Conservation (phyloP, 1,284 basidiomycete genomes). For the Puccinia hordei region DNA sequence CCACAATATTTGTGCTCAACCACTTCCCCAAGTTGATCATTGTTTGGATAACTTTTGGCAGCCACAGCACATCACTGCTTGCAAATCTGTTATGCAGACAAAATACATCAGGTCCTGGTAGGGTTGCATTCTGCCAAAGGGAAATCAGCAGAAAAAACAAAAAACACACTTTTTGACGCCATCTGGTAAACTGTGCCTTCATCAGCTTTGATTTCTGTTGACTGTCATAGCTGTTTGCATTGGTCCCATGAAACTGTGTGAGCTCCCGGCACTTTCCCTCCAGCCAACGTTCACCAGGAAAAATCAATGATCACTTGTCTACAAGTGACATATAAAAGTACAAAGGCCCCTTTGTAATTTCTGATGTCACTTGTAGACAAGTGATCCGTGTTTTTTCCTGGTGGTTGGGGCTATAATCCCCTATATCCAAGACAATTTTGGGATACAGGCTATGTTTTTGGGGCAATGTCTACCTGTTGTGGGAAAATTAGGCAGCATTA, state of each 20-base stretch:
- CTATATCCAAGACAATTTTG: too few relatives aligned
- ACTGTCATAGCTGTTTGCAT: not conserved
- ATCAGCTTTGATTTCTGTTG: not conserved
- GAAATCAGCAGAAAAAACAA: too few relatives aligned
- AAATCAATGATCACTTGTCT: too few relatives aligned
- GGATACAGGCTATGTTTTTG: too few relatives aligned
- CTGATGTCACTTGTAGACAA: too few relatives aligned
- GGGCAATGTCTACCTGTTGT: too few relatives aligned
- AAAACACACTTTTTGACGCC: conserved; percentile 12
- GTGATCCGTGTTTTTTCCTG: too few relatives aligned
- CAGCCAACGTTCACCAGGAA: not conserved
- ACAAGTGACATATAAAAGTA: too few relatives aligned
- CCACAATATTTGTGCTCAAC: not conserved
- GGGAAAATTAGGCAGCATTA: too few relatives aligned
- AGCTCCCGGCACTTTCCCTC: conserved; percentile 11
- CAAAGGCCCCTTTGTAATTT: too few relatives aligned
- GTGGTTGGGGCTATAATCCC: too few relatives aligned
- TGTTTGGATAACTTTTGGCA: not conserved
- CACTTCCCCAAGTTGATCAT: not conserved
- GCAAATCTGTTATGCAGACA: conserved; percentile 4
- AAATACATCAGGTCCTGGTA: not conserved
- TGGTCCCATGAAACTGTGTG: too few relatives aligned
- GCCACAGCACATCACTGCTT: not conserved
- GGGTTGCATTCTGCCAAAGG: not conserved
- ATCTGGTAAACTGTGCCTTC: not conserved